Conservation (phyloP, 2,329 filamentous ascomycete species). For the Xylariaceae sp. region DNA sequence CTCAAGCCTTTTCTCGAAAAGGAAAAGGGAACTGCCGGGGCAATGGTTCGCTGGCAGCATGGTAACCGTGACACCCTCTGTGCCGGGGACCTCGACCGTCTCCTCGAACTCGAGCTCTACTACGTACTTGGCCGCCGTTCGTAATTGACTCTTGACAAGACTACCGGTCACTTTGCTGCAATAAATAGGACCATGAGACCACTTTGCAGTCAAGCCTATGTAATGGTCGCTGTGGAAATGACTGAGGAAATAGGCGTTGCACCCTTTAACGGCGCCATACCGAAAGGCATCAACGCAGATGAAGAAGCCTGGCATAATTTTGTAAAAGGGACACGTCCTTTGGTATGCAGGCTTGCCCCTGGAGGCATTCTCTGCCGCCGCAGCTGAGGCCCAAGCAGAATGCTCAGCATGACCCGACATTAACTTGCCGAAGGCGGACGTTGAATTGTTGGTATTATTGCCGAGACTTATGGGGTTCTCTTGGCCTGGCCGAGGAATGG, state of each 20-base stretch:
- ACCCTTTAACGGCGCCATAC: constrained; percentile 88
- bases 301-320: constrained; percentile 87
- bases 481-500: constrained; percentile 72
- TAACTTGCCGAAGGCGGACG: constrained; percentile 82
- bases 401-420: constrained; percentile 93
- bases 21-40: constrained; percentile 85
- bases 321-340: constrained; percentile 95
- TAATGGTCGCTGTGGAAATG: constrained; percentile 99
- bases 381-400: constrained; percentile 80
- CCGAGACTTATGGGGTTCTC: constrained; percentile 66
- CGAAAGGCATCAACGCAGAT: constrained; percentile 96
- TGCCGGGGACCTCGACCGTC: constrained; percentile 71
- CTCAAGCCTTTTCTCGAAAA: constrained; percentile 75
- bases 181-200: constrained; percentile 92
- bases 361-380: constrained; percentile 69
- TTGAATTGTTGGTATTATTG: constrained; percentile 33
- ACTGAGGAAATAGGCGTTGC: constrained; percentile 91
- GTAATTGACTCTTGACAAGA: constrained; percentile 77
- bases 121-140: constrained; percentile 80
- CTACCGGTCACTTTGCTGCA: constrained; percentile 91
- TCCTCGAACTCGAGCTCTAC: constrained; percentile 80
- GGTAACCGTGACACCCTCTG: constrained; percentile 76
- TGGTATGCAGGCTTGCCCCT: constrained; percentile 82
- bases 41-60: constrained; percentile 98
- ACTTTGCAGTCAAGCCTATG: constrained; percentile 78